Base-by-base conservation (phyloP, 2,329 filamentous ascomycete species). In the Fusarium hostae region DNA sequence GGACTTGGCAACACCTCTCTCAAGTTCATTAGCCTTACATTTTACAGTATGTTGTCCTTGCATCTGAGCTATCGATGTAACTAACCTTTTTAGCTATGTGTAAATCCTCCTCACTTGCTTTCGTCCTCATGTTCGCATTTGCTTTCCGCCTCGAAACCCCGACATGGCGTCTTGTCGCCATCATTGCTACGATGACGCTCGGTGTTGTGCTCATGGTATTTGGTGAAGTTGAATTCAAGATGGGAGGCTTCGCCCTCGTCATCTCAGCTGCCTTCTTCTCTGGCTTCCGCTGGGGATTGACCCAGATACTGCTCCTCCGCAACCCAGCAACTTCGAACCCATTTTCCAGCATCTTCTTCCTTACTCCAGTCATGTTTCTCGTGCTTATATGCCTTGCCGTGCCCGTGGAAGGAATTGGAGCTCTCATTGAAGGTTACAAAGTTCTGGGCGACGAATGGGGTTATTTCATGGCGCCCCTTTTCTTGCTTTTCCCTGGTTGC, bases 131-230 rank as follows among this genome's bases (percentile, higher is more conserved):
- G 52, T 99, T 99, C 79, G 96, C 96, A 70, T 97, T 99, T 78
- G 80, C 97, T 51, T 98, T 99, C 84, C 91, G 93, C 58, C 90
- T 99, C 57, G 96, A 99, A 82, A 89, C 89, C 15, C 94, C 94
- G 0, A 98, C 95, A 1, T 90, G 92, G 86, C 93, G 92, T 75
- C 88, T 99, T 12, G 92, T 97, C 41, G 86, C 88, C 72, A 96
- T 98, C 74, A 98, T 99, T 74, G 88, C 90, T 58, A 91, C 92
- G 77, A 98, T 99, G 96, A 98, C 95, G 1, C 77, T 90, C 5
- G 96, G 96, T 66, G 95, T 99, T 12, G 87, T 99, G 68, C 97
- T 98, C 90, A 99, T 99, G 96, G 96, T 98, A 1, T 94, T 94
- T 9, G 96, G 95, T 67, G 96, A 99, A 82, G 91, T 97, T 40